Evolutionary conservation across 768 basidiomycete genomes (phyloP).

Genomic region (Psilocybe tampanensis): DNA sequence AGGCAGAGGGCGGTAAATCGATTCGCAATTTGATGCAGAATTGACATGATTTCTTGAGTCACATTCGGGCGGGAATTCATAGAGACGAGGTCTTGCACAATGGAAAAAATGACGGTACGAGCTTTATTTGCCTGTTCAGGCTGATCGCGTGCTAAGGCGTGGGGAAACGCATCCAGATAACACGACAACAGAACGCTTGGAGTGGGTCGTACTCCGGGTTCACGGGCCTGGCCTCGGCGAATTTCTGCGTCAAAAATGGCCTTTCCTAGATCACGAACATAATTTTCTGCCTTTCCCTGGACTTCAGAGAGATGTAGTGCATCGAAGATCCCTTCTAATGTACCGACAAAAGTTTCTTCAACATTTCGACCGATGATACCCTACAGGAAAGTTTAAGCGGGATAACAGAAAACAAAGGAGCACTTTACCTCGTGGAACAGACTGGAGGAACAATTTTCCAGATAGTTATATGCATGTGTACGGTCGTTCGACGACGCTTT

Average conservation of each 20-base stretch:
- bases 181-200: constrained; percentile 63
- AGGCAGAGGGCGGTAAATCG: constrained; percentile 87
- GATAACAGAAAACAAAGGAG: background rate
- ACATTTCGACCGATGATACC: constrained; percentile 73
- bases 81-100: constrained; percentile 69
- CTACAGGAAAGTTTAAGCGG: constrained; percentile 36
- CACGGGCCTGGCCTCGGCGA: constrained; percentile 55
- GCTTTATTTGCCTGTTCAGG: constrained; percentile 61
- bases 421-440: constrained; percentile 72
- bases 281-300: constrained; percentile 68
- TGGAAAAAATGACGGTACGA: constrained; percentile 56
- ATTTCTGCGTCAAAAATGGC: constrained; percentile 79
- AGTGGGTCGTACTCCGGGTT: constrained; percentile 51
- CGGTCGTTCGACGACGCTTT: constrained; percentile 54
- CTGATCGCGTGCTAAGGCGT: constrained; percentile 71
- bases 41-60: constrained; percentile 58
- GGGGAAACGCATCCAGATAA: constrained; percentile 81
- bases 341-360: constrained; percentile 69
- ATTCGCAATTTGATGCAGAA: constrained; percentile 81
- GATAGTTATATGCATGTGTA: constrained; percentile 60
- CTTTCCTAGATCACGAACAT: constrained; percentile 67
- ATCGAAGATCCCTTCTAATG: constrained; percentile 79
- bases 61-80: constrained; percentile 51
- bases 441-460: constrained; percentile 73
- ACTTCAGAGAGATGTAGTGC: constrained; percentile 72